phyloP scores from a whole-genome alignment of 1,139 yeast genomes.

The Candida sanyaensis region DNA sequence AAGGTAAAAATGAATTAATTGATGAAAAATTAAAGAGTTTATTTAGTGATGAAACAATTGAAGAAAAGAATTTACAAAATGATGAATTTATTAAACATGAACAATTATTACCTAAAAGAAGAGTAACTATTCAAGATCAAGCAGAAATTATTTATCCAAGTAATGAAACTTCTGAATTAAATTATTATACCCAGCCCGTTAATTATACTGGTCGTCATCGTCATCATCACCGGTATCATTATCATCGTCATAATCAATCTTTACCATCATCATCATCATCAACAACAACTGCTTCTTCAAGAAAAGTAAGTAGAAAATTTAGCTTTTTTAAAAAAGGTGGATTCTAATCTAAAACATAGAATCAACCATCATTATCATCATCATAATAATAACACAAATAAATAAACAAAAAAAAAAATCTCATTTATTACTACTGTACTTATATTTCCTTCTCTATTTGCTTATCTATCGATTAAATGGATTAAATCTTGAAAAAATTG shows the following conservation, averaged over 20 bases:
- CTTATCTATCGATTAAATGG: constrained; percentile 33
- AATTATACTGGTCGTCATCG: too few relatives aligned
- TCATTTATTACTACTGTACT: not conserved
- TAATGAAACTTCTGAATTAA: not conserved
- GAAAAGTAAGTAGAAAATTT: constrained; percentile 7
- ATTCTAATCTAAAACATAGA: not conserved
- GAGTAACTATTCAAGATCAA: constrained; percentile 13
- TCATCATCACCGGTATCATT: not conserved
- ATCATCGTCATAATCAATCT: not conserved
- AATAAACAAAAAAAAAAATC: not conserved
- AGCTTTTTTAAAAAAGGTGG: constrained; percentile 10
- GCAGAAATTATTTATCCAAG: constrained; percentile 10
- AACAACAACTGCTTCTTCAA: not conserved
- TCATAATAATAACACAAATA: too few relatives aligned
- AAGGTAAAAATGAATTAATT: not conserved
- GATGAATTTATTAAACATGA: not conserved
- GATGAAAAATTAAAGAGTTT: constrained; percentile 5
- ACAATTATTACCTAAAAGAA: constrained; percentile 6
- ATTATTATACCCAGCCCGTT: not conserved
- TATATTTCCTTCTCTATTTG: not conserved
- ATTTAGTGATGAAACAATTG: constrained; percentile 5
- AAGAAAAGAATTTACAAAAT: constrained; percentile 2
- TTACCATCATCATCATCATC: not conserved
- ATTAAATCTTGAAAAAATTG: constrained; percentile 50
- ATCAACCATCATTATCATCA: too few relatives aligned